Evolutionary conservation across 2,329 filamentous ascomycete genomes (phyloP).

Genomic region (Mycocentrospora acerina): DNA sequence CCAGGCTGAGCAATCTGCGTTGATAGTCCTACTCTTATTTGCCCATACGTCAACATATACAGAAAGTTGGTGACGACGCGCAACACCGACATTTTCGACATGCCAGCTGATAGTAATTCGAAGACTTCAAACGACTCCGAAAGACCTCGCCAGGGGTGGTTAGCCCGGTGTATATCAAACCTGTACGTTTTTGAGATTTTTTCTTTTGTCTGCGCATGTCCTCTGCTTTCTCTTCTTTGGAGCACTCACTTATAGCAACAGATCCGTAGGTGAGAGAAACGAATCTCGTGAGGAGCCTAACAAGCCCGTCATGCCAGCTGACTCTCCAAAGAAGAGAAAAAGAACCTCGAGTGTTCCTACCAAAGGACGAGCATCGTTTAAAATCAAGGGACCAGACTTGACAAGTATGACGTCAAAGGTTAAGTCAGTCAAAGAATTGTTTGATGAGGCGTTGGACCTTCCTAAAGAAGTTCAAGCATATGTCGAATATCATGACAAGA

Average conservation of each 20-base stretch:
- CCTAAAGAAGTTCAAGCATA: constrained; percentile 16
- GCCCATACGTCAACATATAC: constrained; percentile 13
- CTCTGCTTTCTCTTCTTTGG: background rate
- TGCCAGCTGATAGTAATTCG: constrained; percentile 32
- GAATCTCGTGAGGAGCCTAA: constrained; percentile 23
- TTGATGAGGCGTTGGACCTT: constrained; percentile 9
- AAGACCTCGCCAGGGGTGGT: constrained; percentile 21
- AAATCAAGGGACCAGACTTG: constrained; percentile 8
- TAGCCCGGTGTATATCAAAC: constrained; percentile 32
- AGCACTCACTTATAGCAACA: constrained; percentile 10
- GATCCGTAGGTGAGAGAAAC: constrained; percentile 36
- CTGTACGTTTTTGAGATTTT: constrained; percentile 24
- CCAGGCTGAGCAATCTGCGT: constrained; percentile 7
- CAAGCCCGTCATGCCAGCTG: constrained; percentile 31
- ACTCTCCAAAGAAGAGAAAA: constrained; percentile 39
- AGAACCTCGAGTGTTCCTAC: constrained; percentile 23
- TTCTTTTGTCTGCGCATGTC: background rate
- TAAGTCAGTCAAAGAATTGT: background rate
- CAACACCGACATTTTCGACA: constrained; percentile 23
- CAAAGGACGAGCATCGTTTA: constrained; percentile 14
- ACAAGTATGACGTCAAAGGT: constrained; percentile 3
- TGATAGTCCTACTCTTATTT: constrained; percentile 2
- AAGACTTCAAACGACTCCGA: constrained; percentile 30
- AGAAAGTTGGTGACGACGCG: constrained; percentile 23
- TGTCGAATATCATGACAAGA: constrained; percentile 15